Evolutionary conservation across 1,139 yeast species (phyloP).

Genomic region (Blastobotrys ciferrii): DNA sequence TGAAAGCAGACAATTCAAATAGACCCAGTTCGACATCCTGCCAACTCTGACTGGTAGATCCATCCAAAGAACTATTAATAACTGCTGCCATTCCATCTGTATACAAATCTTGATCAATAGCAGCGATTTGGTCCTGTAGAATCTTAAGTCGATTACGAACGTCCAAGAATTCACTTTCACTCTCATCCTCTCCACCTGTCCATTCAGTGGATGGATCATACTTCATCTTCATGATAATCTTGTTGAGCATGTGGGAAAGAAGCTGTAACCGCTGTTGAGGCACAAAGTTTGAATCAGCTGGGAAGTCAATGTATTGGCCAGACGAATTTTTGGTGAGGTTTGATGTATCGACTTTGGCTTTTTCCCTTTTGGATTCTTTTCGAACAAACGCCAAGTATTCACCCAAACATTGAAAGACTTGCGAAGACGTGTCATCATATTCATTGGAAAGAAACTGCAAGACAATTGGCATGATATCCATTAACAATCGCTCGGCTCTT

Average conservation of each 20-base stretch:
- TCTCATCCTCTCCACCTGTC: constrained; percentile 50
- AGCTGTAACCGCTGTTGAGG: constrained; percentile 46
- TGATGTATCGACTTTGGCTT: constrained; percentile 31
- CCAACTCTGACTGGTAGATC: constrained; percentile 48
- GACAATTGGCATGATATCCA: constrained; percentile 70
- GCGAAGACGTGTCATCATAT: constrained; percentile 84
- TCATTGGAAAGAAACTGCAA: constrained; percentile 72
- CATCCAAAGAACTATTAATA: constrained; percentile 55
- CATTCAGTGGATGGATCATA: constrained; percentile 70
- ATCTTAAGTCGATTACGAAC: constrained; percentile 68
- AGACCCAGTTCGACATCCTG: constrained; percentile 82
- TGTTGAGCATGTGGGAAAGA: constrained; percentile 61
- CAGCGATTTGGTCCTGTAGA: constrained; percentile 83
- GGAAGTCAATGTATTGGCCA: constrained; percentile 30
- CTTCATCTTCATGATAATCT: constrained; percentile 73
- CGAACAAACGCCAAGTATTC: constrained; percentile 71
- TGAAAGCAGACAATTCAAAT: constrained; percentile 71
- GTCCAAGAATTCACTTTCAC: constrained; percentile 76
- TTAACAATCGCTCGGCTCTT: constrained; percentile 45
- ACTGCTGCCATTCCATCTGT: constrained; percentile 66
- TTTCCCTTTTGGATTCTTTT: constrained; percentile 43
- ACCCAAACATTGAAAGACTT: constrained; percentile 76
- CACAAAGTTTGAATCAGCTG: constrained; percentile 33
- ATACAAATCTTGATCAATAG: constrained; percentile 69
- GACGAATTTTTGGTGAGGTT: constrained; percentile 27